Evolutionary conservation across 83 land plant species (phyloP), one percentile per base, ranked within the genome.

Genomic region (Larix sibirica): DNA sequence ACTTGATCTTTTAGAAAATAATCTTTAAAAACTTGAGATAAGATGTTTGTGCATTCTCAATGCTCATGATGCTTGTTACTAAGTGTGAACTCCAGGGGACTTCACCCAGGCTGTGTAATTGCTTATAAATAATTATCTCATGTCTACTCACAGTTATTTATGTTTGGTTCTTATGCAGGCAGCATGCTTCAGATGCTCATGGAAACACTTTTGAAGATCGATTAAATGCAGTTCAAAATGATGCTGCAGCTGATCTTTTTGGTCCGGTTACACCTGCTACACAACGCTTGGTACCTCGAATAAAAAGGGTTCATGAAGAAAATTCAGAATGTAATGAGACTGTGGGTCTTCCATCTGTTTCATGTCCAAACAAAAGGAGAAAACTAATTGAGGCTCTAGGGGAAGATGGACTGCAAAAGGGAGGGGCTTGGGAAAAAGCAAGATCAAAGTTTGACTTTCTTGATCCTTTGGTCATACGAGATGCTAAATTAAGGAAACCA

Each of bases 381-480:
- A 92, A 90, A 62, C 81, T 89, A 64, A 74, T 90, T 65, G 83
- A 88, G 79, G 90, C 86, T 58, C 71, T 87, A 16, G 88, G 81
- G 9, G 77, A 73, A 38, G 82, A 75, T 40, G 91, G 77, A 12
- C 82, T 88, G 62, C 63, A 81, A 5, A 68, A 82, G 47, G 81
- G 65, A 24, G 88, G 91, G 47, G 85, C 42, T 16, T 88, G 88
- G 88, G 93, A 92, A 74, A 87, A 84, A 65, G 76, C 80, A 26
- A 77, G 83, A n/a, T 90, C 92, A 56, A 97, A 95, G 79, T 97
- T 95, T 89, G 93, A 94, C 26, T 97, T 98, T 98, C 91, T 97
- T 28, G 79, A 89, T 65, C 94, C 97, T 50, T 87, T 87, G 62
- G 80, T 67, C 44, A 91, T 95, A 20, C 88, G 85, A 67, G 99